Percentiles rank a stretch among this genome's conserved stretches.
Evolutionary conservation across 1,284 basidiomycete genomes (phyloP).

Genomic region (Ustilago cynodontis): DNA sequence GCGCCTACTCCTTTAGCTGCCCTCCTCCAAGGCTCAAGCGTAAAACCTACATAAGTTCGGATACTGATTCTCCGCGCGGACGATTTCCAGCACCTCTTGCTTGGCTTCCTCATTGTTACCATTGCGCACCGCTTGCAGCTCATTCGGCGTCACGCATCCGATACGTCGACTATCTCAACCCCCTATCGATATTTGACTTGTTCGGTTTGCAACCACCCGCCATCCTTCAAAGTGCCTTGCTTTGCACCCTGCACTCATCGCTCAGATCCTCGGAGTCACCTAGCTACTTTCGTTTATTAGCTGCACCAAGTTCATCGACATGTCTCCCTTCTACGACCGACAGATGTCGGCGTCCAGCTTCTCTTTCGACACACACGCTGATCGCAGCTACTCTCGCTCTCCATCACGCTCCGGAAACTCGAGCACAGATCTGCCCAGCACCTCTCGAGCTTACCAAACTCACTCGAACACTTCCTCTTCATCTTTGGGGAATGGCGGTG

Average conservation of each 20-base stretch:
- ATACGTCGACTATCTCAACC: background rate
- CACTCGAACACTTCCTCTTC: conserved; percentile 15
- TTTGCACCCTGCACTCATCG: background rate
- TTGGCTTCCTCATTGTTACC: background rate
- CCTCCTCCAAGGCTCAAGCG: background rate
- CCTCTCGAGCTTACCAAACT: conserved; percentile 6
- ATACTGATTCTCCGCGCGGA: background rate
- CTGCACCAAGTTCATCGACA: background rate
- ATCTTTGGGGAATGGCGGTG: conserved; percentile 22
- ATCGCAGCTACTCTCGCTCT: conserved; percentile 13
- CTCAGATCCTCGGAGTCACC: background rate
- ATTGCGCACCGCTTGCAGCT: background rate
- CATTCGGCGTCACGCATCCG: background rate
- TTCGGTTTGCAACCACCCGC: too few species aligned
- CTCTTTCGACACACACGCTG: conserved; percentile 19
- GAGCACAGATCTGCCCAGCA: background rate
- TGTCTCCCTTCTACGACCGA: conserved; percentile 28
- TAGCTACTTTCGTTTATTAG: background rate
- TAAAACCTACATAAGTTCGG: background rate
- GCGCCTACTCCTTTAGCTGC: background rate
- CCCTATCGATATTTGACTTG: too few species aligned
- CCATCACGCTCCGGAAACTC: conserved; percentile 1
- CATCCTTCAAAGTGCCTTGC: too few species aligned
- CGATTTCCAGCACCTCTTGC: background rate
- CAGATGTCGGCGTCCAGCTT: conserved; percentile 10